Evolutionary conservation across 2,329 filamentous ascomycete species (phyloP).

Genomic region (Fusarium torreyae): DNA sequence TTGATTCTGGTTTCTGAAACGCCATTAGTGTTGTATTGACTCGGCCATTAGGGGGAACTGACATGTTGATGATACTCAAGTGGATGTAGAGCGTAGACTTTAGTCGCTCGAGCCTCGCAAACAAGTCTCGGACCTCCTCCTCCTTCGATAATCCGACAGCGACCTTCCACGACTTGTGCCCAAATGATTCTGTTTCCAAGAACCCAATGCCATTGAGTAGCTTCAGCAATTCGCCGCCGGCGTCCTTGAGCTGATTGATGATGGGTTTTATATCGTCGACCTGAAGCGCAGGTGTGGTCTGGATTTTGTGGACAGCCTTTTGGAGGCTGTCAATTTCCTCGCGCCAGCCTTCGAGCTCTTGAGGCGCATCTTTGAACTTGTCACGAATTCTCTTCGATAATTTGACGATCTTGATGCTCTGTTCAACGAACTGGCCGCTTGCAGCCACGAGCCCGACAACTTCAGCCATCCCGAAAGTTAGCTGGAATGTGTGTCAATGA

Average conservation of each 20-base stretch:
- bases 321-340: neutral
- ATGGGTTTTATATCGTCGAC: neutral
- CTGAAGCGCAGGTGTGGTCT: slow-evolving; percentile 3
- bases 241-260: neutral
- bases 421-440: slow-evolving; percentile 3
- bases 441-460: slow-evolving; percentile 9
- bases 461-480: slow-evolving; percentile 7
- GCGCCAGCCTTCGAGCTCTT: neutral
- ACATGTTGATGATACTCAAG: slow-evolving; percentile 13
- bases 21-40: no score
- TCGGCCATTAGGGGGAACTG: no score
- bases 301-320: neutral
- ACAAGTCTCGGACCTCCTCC: slow-evolving; percentile 1
- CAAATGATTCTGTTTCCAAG: neutral
- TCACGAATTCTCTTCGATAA: neutral
- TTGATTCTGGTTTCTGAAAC: slow-evolving; percentile 1
- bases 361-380: neutral
- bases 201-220: slow-evolving; percentile 16
- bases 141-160: neutral
- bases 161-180: slow-evolving; percentile 12
- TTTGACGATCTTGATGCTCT: slow-evolving; percentile 17
- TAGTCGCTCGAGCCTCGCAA: slow-evolving; percentile 6
- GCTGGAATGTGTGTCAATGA: no score
- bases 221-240: neutral
- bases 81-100: slow-evolving; percentile 3